Base-by-base conservation (phyloP, 495 filamentous ascomycete genomes). In the Cudoniella acicularis region DNA sequence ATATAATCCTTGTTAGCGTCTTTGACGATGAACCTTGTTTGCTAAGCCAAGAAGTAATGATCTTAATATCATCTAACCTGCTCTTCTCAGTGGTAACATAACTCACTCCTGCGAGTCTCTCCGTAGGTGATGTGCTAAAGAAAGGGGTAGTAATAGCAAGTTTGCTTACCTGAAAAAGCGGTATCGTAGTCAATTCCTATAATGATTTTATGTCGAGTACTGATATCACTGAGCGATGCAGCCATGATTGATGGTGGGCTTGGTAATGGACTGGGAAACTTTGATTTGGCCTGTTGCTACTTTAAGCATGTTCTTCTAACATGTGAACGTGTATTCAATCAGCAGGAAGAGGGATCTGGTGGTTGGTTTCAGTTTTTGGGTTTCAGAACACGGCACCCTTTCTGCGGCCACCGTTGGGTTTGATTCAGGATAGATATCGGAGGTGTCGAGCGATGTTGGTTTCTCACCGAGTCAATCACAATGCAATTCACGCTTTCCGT, bases 111-210 rank as follows among this genome's bases (percentile, higher is more conserved):
- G 10, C 11, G 48, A 49, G n/a, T n/a, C n/a, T n/a, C n/a, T n/a
- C n/a, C n/a, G n/a, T n/a, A n/a, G n/a, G 49, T 23, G 9, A 2
- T 27, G 41, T 18, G 11, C n/a, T n/a, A 25, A 26, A 25, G 10
- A 56, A 49, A 4, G 25, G 10, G 36, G 17, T 21, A 47, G 55
- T 10, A 21, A n/a, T n/a, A n/a, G n/a, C n/a, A n/a, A n/a, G n/a
- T n/a, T n/a, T n/a, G 18, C 8, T 17, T 56, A 53, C 62, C 62
- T 36, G 62, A 60, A 26, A 60, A 60, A 2, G 62, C 60, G 1
- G 62, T 64, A 1, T 57, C 62, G 27, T 56, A 64, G 17, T 64
- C 62, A 51, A 64, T 57, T 53, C 62, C 62, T 4, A 64, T 18
- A 25, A 64, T 60, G 23, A 64, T 47, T 49, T 64, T 64, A 10